A percentile compares a stretch with the other conserved stretches of the same genome.
Conservation (phyloP, 441 rosid species). For the Raphanus hybrid region DNA sequence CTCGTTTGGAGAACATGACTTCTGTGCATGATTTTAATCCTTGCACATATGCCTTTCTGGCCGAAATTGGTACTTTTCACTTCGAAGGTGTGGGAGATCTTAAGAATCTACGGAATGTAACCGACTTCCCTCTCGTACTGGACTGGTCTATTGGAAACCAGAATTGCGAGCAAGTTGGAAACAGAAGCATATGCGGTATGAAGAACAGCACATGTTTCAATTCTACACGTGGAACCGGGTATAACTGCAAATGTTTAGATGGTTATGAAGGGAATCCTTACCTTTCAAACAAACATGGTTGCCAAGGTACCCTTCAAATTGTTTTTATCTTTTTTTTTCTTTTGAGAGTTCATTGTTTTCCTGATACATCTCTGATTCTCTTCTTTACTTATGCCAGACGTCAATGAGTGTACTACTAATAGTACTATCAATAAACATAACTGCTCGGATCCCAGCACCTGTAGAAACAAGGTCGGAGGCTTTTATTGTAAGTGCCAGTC, state of each 20-base stretch:
- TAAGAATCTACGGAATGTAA: neutral
- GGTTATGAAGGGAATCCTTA: conserved; percentile 34
- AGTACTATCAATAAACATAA: neutral
- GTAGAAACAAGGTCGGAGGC: neutral
- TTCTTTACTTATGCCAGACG: neutral
- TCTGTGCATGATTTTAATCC: neutral
- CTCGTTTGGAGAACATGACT: neutral
- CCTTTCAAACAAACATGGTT: neutral
- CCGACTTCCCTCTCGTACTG: neutral
- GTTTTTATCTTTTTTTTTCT: neutral
- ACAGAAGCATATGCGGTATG: neutral
- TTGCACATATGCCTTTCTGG: conserved; percentile 23
- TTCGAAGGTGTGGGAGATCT: neutral
- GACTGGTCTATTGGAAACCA: conserved; percentile 22
- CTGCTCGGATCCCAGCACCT: neutral
- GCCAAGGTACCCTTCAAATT: conserved; percentile 26
- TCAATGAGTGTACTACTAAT: neutral
- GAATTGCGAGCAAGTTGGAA: conserved; percentile 11
- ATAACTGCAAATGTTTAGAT: neutral
- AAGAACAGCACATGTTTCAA: neutral
- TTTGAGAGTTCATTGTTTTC: neutral
- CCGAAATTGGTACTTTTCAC: neutral
- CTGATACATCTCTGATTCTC: neutral
- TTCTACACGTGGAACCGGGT: neutral
- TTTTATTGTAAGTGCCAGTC: neutral